phyloP scores from a whole-genome alignment of 768 basidiomycete genomes.

The Thelephora ganbajun region DNA sequence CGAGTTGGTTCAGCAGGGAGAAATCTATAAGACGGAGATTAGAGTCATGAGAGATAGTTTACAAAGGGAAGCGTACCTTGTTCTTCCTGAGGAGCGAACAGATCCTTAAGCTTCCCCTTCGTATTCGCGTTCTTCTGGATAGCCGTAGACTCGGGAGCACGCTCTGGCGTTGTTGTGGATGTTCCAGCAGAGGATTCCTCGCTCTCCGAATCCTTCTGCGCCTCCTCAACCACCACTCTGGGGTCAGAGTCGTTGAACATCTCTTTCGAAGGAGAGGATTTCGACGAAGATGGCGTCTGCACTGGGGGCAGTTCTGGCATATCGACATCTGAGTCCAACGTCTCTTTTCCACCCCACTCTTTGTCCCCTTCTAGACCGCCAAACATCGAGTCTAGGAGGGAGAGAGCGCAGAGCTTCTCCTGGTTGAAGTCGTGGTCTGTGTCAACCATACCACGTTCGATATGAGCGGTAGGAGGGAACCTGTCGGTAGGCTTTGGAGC shows the following conservation, averaged over 20 bases:
- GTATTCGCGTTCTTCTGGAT: constrained; percentile 6
- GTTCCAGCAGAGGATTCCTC: not conserved
- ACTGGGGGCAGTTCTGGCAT: constrained; percentile 20
- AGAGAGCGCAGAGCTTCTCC: constrained; percentile 34
- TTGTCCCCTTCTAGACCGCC: constrained; percentile 23
- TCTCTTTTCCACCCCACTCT: constrained; percentile 51
- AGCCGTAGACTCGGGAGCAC: not conserved
- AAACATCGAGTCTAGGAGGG: constrained; percentile 40
- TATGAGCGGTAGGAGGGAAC: not conserved
- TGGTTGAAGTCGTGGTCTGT: constrained; percentile 18
- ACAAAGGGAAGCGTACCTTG: constrained; percentile 31
- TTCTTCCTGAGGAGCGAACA: constrained; percentile 59
- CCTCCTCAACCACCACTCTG: not conserved
- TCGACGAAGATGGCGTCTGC: constrained; percentile 12
- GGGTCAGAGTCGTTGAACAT: not conserved
- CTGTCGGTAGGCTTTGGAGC: not conserved
- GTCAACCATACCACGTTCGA: constrained; percentile 3
- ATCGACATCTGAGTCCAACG: constrained; percentile 42
- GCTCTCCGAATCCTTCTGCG: constrained; percentile 3
- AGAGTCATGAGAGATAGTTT: not conserved
- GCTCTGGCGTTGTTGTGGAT: not conserved
- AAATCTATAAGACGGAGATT: constrained; percentile 31
- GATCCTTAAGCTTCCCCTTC: constrained; percentile 40
- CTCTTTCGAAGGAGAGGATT: constrained; percentile 13
- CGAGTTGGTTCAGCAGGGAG: constrained; percentile 63